Percentiles rank a stretch among this genome's conserved stretches.
phyloP scores from a whole-genome alignment of 225 moss, liverwort and hornwort species.

The Anthoceros angustus region DNA sequence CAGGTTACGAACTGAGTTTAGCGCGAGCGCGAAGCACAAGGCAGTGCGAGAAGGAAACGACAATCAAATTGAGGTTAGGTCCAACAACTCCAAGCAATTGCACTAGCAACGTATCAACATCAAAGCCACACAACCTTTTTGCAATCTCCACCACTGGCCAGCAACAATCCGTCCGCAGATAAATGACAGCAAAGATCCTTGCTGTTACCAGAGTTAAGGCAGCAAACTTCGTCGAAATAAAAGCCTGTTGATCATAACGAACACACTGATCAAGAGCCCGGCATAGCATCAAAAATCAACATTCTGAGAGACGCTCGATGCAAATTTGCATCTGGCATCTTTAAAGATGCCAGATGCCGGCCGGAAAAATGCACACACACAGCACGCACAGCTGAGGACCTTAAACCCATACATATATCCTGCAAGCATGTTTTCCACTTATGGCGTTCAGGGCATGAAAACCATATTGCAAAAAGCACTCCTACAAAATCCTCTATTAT shows the following conservation, averaged over 20 bases:
- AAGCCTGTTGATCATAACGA: constrained; percentile 40
- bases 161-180: constrained; percentile 84
- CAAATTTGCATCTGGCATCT: too few relatives aligned
- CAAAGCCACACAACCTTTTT: constrained; percentile 48
- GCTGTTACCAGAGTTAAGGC: constrained; percentile 83
- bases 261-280: constrained; percentile 51
- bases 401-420: too few relatives aligned
- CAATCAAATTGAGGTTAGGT: not conserved
- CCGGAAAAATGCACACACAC: too few relatives aligned
- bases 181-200: constrained; percentile 99
- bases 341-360: too few relatives aligned
- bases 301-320: not conserved
- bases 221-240: constrained; percentile 88
- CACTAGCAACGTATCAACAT: not conserved
- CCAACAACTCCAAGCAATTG: not conserved
- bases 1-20: not conserved
- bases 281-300: not conserved
- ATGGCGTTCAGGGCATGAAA: too few relatives aligned
- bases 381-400: too few relatives aligned
- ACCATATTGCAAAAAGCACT: too few relatives aligned
- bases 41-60: not conserved
- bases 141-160: constrained; percentile 96
- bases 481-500: too few relatives aligned
- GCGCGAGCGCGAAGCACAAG: not conserved
- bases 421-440: too few relatives aligned